These are phyloP conservation scores for Yamadazyma dendronema DNA, from an alignment of 1,139 yeast species.

Conservation along the genomic window DNA sequence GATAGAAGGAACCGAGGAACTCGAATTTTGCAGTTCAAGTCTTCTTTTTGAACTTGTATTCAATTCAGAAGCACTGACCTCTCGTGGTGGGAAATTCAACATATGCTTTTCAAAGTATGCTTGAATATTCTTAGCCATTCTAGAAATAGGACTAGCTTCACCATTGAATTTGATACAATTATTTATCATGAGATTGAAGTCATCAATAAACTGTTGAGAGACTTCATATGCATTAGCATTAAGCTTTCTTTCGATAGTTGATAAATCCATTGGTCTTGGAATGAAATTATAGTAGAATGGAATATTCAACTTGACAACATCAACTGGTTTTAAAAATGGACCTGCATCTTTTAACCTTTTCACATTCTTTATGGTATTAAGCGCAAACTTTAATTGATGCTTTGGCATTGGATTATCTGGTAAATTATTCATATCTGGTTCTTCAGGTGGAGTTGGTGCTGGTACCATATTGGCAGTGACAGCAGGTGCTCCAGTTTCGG, in stretches of 20 bases:
- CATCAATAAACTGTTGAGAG: slow-evolving; percentile 67
- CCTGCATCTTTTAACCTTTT: slow-evolving; percentile 89
- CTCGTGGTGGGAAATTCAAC: slow-evolving; percentile 85
- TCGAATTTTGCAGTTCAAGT: slow-evolving; percentile 19
- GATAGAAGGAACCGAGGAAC: slow-evolving; percentile 23
- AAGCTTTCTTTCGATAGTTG: slow-evolving; percentile 84
- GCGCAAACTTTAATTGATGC: slow-evolving; percentile 76
- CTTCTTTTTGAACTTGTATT: slow-evolving; percentile 42
- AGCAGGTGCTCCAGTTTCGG: no score
- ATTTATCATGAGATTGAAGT: slow-evolving; percentile 79
- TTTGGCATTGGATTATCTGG: slow-evolving; percentile 75
- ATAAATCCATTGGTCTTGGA: slow-evolving; percentile 87
- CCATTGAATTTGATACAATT: slow-evolving; percentile 90
- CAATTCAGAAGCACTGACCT: slow-evolving; percentile 41
- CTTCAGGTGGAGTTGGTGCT: slow-evolving; percentile 70
- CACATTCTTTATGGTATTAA: slow-evolving; percentile 72
- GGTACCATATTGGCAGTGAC: slow-evolving; percentile 38
- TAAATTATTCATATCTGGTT: slow-evolving; percentile 69
- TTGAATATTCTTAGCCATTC: slow-evolving; percentile 87
- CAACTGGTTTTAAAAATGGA: slow-evolving; percentile 90
- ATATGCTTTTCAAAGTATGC: slow-evolving; percentile 92
- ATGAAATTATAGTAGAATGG: slow-evolving; percentile 88
- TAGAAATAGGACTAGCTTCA: slow-evolving; percentile 73
- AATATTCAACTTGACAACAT: slow-evolving; percentile 79
- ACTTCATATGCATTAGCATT: slow-evolving; percentile 66